Conservation (phyloP, 129 eudicot species). For the Tanacetum coccineum region DNA sequence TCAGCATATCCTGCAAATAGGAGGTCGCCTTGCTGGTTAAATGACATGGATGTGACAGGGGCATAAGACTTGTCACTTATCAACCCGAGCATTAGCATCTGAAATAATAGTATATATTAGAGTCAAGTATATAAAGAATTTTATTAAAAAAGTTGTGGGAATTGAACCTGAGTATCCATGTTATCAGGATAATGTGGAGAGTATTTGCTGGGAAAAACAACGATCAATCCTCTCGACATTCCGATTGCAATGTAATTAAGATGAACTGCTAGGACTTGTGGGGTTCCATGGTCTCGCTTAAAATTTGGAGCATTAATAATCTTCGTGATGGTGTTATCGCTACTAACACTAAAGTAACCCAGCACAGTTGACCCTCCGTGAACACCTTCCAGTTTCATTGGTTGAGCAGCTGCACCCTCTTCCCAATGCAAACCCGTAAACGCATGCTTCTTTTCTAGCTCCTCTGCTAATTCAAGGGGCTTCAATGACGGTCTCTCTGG, state of each 20-base stretch:
- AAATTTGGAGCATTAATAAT: constrained; percentile 64
- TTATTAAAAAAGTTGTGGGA: constrained; percentile 10
- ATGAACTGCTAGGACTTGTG: constrained; percentile 81
- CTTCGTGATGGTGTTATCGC: constrained; percentile 58
- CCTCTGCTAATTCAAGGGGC: constrained; percentile 79
- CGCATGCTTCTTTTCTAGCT: constrained; percentile 83
- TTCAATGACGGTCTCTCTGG: constrained; percentile 34
- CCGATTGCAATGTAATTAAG: constrained; percentile 81
- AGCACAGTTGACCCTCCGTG: constrained; percentile 64
- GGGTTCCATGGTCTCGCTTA: constrained; percentile 78
- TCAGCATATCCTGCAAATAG: constrained; percentile 95
- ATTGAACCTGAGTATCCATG: constrained; percentile 77
- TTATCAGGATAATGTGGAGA: constrained; percentile 59
- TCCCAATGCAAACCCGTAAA: constrained; percentile 77
- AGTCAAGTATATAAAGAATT: constrained; percentile 6
- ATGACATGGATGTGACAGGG: constrained; percentile 91
- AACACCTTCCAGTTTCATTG: constrained; percentile 95
- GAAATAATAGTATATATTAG: constrained; percentile 20
- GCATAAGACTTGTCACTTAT: constrained; percentile 71
- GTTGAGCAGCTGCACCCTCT: constrained; percentile 89
- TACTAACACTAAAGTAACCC: constrained; percentile 71
- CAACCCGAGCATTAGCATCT: constrained; percentile 75
- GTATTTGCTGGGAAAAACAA: constrained; percentile 79
- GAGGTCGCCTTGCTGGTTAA: constrained; percentile 91
- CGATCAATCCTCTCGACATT: constrained; percentile 76